Evolutionary conservation across 202 grass and related monocot species (phyloP).

Genomic region (Miscanthus sacchariflorus): DNA sequence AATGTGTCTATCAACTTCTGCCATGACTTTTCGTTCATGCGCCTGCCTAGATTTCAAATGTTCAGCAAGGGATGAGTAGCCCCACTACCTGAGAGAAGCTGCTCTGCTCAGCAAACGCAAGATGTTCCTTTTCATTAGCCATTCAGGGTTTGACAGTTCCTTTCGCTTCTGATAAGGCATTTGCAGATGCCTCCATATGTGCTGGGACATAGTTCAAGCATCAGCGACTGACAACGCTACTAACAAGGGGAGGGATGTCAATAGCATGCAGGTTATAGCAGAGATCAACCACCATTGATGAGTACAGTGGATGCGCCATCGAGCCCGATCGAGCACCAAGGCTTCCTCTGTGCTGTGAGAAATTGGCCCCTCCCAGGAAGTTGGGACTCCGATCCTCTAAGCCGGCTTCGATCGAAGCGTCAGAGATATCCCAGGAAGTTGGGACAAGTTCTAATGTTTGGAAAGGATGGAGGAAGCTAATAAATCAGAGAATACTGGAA

Average conservation of each 20-base stretch:
- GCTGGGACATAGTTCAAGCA: conserved; percentile 30
- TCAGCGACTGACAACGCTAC: no score
- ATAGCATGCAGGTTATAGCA: not conserved
- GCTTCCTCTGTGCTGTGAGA: conserved; percentile 61
- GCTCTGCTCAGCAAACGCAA: conserved; percentile 67
- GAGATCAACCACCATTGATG: conserved; percentile 68
- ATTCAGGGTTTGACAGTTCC: conserved; percentile 54
- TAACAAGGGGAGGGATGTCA: not conserved
- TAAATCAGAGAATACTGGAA: not conserved
- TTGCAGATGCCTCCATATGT: conserved; percentile 76
- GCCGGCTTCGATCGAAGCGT: conserved; percentile 66
- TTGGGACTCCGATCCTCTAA: conserved; percentile 52
- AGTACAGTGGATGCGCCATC: conserved; percentile 52
- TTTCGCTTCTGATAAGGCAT: conserved; percentile 71
- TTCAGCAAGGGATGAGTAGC: not conserved
- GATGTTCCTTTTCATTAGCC: conserved; percentile 85
- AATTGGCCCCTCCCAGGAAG: conserved; percentile 75
- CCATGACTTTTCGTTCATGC: not conserved
- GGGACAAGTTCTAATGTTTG: no score
- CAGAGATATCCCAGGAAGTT: conserved; percentile 61
- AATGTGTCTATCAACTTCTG: not conserved
- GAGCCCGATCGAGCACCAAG: conserved; percentile 51
- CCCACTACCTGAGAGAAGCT: conserved; percentile 76
- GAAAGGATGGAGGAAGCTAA: not conserved
- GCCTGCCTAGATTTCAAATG: not conserved